phyloP scores from a whole-genome alignment of 176 grass and related monocot genomes.

The Carex pumila region DNA sequence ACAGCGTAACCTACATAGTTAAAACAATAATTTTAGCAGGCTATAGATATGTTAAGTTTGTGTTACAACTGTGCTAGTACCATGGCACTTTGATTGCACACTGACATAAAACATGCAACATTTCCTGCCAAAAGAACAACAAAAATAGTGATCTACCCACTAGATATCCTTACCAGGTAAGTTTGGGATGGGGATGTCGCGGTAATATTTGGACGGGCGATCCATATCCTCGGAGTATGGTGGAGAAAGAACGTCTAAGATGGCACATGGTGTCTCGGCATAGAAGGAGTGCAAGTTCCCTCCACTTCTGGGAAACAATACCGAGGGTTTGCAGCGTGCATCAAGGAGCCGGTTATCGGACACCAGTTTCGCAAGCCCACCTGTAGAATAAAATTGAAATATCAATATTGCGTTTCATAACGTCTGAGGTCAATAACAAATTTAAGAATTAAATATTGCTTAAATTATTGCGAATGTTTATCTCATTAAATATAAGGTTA shows the following conservation, averaged over 20 bases:
- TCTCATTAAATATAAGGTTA: background rate
- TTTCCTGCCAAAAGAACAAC: background rate
- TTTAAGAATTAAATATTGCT: background rate
- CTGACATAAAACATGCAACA: background rate
- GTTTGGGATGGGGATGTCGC: constrained; percentile 36
- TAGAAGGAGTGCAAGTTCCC: constrained; percentile 83
- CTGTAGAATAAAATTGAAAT: constrained; percentile 11
- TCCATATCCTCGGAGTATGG: constrained; percentile 57
- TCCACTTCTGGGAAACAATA: constrained; percentile 71
- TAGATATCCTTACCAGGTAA: constrained; percentile 33
- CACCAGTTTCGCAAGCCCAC: constrained; percentile 63
- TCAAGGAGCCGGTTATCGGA: constrained; percentile 32
- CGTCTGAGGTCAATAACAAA: background rate
- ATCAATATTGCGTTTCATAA: background rate
- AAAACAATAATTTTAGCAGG: background rate
- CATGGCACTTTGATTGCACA: background rate
- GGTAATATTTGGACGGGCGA: constrained; percentile 61
- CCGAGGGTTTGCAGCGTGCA: constrained; percentile 47
- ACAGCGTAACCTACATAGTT: constrained; percentile 40
- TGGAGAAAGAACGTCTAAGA: constrained; percentile 69
- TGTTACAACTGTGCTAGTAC: background rate
- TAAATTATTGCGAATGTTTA: background rate
- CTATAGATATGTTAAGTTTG: background rate
- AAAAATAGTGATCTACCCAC: background rate
- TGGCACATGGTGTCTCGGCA: constrained; percentile 71